A percentile compares a stretch with the other conserved stretches of the same genome.
Evolutionary conservation across 495 filamentous ascomycete species (phyloP).

Genomic region (Talaromyces ruber): DNA sequence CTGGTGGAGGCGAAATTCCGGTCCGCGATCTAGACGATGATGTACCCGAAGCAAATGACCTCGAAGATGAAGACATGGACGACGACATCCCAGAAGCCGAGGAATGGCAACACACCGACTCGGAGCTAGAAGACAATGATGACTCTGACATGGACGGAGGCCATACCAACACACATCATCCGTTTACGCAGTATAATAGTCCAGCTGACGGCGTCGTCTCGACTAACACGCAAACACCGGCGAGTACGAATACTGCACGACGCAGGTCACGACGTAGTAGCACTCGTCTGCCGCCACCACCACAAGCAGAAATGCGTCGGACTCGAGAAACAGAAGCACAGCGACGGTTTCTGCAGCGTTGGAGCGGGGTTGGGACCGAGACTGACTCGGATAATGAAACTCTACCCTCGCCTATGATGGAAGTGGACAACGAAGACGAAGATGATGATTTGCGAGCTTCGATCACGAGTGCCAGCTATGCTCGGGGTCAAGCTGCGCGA

Average conservation of each 20-base stretch:
- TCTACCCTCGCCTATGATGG: slow-evolving; percentile 31
- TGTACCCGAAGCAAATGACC: slow-evolving; percentile 26
- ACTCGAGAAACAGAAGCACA: slow-evolving; percentile 33
- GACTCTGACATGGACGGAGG: slow-evolving; percentile 18
- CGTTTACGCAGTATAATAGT: slow-evolving; percentile 20
- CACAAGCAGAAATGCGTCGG: slow-evolving; percentile 12
- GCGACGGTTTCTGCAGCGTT: slow-evolving; percentile 34
- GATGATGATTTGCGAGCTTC: slow-evolving; percentile 32
- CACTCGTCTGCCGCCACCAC: slow-evolving; percentile 7
- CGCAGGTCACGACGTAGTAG: background rate
- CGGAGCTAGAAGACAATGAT: slow-evolving; percentile 58
- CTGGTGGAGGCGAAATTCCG: background rate
- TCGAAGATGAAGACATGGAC: slow-evolving; percentile 6
- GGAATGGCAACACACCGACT: slow-evolving; percentile 70
- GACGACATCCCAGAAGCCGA: slow-evolving; percentile 23
- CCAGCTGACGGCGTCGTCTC: slow-evolving; percentile 4
- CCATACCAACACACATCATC: slow-evolving; percentile 18
- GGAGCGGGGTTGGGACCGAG: slow-evolving; percentile 30
- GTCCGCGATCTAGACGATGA: slow-evolving; percentile 33
- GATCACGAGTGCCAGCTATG: slow-evolving; percentile 17
- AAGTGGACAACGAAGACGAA: slow-evolving; percentile 22
- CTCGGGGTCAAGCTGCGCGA: background rate
- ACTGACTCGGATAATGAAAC: slow-evolving; percentile 15
- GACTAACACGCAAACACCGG: background rate
- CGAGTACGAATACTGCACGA: background rate